phyloP scores from a whole-genome alignment of 2,329 filamentous ascomycete genomes.

The Ceratocystis papillata region DNA sequence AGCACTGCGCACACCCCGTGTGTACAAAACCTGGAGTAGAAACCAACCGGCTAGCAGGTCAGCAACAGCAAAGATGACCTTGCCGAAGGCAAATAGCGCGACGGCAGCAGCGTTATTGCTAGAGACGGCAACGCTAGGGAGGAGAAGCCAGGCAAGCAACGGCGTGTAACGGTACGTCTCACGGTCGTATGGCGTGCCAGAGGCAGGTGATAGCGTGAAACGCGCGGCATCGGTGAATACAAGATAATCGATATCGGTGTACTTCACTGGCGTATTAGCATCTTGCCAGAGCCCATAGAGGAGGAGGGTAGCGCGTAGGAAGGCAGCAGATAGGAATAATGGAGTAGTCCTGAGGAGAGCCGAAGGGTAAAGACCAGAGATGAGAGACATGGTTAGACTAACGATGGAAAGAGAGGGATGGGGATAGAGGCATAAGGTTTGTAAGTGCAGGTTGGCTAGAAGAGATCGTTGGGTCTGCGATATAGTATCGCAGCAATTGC shows the following conservation, averaged over 20 bases:
- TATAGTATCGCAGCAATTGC: neutral
- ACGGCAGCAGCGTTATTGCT: slow-evolving; percentile 37
- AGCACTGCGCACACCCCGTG: slow-evolving; percentile 32
- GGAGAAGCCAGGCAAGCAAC: slow-evolving; percentile 77
- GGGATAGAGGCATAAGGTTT: neutral
- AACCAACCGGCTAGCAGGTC: slow-evolving; percentile 65
- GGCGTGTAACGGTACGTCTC: slow-evolving; percentile 98
- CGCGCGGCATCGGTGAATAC: slow-evolving; percentile 94
- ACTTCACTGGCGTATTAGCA: slow-evolving; percentile 81
- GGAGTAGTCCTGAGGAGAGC: slow-evolving; percentile 23
- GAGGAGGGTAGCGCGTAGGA: slow-evolving; percentile 63
- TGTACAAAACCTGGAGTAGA: slow-evolving; percentile 33
- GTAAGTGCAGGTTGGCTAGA: neutral
- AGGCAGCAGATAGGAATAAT: slow-evolving; percentile 47
- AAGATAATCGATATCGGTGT: slow-evolving; percentile 97
- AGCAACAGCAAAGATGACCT: slow-evolving; percentile 70
- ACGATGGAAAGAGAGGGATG: neutral
- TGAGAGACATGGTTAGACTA: slow-evolving; percentile 18
- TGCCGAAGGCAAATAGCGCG: slow-evolving; percentile 65
- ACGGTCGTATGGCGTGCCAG: slow-evolving; percentile 67
- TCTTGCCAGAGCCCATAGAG: slow-evolving; percentile 91
- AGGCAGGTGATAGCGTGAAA: slow-evolving; percentile 43
- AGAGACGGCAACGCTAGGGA: slow-evolving; percentile 57
- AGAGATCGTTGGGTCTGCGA: neutral
- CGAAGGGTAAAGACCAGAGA: slow-evolving; percentile 14